A percentile compares a stretch with the other conserved stretches of the same genome.
phyloP scores from a whole-genome alignment of 139 green algal species.

The Chlamydomonas schloesseri region DNA sequence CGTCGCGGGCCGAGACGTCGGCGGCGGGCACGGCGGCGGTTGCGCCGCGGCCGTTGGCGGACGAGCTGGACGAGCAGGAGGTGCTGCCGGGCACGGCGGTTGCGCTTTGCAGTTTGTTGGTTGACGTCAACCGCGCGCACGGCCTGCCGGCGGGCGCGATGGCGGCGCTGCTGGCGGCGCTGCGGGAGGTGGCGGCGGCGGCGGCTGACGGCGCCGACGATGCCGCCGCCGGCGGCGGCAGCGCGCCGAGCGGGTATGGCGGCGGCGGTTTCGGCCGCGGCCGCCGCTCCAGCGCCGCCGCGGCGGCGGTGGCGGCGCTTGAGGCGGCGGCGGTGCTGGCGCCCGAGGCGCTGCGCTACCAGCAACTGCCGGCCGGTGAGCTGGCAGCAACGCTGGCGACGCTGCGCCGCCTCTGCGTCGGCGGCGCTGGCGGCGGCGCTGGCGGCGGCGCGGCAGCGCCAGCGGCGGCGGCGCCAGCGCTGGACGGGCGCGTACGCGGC shows the following conservation, averaged over 20 bases:
- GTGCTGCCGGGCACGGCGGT: conserved; percentile 22
- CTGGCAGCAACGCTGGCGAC: neutral
- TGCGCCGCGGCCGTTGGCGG: neutral
- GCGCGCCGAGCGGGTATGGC: neutral
- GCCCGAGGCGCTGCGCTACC: conserved; percentile 23
- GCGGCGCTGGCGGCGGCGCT: neutral
- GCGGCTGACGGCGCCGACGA: neutral
- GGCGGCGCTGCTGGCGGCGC: neutral
- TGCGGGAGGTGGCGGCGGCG: neutral
- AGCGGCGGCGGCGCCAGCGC: neutral
- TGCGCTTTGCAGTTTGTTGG: conserved; percentile 17
- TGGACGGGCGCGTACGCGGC: conserved; percentile 24
- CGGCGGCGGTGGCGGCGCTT: conserved; percentile 19
- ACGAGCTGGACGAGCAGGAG: conserved; percentile 38
- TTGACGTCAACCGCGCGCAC: conserved; percentile 31
- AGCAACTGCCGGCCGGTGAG: neutral
- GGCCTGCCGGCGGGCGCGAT: conserved; percentile 25
- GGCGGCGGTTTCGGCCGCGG: neutral
- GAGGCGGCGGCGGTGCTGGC: conserved; percentile 35
- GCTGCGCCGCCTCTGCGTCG: neutral
- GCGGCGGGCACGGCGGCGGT: neutral
- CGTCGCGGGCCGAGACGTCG: neutral
- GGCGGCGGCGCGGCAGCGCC: too few species aligned
- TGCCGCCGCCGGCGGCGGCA: neutral
- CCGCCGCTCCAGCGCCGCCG: neutral